Conservation (phyloP, 2,329 filamentous ascomycete genomes). For the Eutypa lata region DNA sequence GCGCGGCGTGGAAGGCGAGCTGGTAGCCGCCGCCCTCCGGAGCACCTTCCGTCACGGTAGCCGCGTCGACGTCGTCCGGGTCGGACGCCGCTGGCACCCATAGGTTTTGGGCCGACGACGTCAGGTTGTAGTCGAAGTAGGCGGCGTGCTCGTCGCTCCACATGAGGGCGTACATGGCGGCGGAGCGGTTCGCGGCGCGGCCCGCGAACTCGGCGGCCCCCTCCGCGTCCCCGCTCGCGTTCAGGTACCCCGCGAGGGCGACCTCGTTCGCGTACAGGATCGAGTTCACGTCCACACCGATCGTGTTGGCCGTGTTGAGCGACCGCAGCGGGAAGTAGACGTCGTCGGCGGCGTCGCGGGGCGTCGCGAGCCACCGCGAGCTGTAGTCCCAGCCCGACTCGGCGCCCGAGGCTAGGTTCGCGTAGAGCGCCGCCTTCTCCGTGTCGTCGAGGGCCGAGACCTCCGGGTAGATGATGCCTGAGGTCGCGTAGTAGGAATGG, state of each 20-base stretch:
- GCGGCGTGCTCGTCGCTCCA: conserved; percentile 62
- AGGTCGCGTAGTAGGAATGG: conserved; percentile 55
- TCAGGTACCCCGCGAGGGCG: conserved; percentile 53
- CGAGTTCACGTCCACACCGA: conserved; percentile 66
- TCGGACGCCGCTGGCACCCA: conserved; percentile 39
- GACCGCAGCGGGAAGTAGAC: conserved; percentile 64
- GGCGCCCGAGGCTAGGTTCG: conserved; percentile 62
- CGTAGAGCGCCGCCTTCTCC: conserved; percentile 52
- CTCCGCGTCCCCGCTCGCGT: conserved; percentile 46
- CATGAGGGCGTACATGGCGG: conserved; percentile 60
- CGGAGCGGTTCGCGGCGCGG: conserved; percentile 50
- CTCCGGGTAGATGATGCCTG: conserved; percentile 57
- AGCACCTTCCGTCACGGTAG: conserved; percentile 38
- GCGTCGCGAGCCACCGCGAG: conserved; percentile 55
- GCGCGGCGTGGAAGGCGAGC: conserved; percentile 54
- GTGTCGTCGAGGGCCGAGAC: conserved; percentile 47
- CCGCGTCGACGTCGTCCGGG: conserved; percentile 40
- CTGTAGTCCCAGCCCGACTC: conserved; percentile 66
- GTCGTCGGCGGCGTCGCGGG: conserved; percentile 55
- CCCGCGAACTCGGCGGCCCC: conserved; percentile 47
- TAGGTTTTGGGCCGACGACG: conserved; percentile 51
- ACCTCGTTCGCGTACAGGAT: conserved; percentile 66
- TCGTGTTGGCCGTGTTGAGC: conserved; percentile 54
- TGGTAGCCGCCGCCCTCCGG: conserved; percentile 51
- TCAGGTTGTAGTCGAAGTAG: conserved; percentile 70